Evolutionary conservation across 148 eudicot genomes (phyloP).

Genomic region (Chenopodium formosanum): DNA sequence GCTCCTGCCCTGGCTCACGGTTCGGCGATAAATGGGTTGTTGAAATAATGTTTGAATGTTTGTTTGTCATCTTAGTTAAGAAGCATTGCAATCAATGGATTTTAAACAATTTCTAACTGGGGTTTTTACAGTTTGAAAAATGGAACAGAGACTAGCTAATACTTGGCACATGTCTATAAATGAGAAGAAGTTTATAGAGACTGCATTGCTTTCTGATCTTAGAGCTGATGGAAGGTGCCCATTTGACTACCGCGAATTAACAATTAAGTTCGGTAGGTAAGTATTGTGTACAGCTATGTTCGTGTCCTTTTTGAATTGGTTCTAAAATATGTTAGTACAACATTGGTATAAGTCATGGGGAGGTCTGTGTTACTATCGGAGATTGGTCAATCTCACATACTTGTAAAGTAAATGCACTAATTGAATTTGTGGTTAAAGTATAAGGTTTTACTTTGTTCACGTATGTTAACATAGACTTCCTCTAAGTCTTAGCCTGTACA

Average conservation of each 20-base stretch:
- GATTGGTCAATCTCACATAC: too few species aligned
- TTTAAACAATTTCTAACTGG: neutral
- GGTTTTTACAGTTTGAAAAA: conserved; percentile 11
- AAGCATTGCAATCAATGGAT: neutral
- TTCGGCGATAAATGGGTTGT: too few species aligned
- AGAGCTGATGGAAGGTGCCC: conserved; percentile 78
- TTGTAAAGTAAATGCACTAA: too few species aligned
- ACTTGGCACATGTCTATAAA: conserved; percentile 71
- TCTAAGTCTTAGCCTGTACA: neutral
- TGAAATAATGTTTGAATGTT: too few species aligned
- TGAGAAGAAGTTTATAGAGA: conserved; percentile 82
- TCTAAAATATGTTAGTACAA: neutral
- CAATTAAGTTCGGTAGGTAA: conserved; percentile 74
- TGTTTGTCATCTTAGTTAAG: too few species aligned
- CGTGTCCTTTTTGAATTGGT: neutral
- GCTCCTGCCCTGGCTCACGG: too few species aligned
- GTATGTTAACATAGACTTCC: neutral
- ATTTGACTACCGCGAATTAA: conserved; percentile 63
- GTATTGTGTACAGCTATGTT: conserved; percentile 1
- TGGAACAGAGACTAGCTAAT: conserved; percentile 88
- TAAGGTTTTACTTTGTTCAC: too few species aligned
- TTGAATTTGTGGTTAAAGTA: too few species aligned
- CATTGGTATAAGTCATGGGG: too few species aligned
- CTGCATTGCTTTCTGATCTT: conserved; percentile 61
- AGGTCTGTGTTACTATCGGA: too few species aligned